Evolutionary conservation across 2,329 filamentous ascomycete genomes (phyloP), one percentile per base, ranked within the genome.

Genomic region (Drechslerella stenobrocha): DNA sequence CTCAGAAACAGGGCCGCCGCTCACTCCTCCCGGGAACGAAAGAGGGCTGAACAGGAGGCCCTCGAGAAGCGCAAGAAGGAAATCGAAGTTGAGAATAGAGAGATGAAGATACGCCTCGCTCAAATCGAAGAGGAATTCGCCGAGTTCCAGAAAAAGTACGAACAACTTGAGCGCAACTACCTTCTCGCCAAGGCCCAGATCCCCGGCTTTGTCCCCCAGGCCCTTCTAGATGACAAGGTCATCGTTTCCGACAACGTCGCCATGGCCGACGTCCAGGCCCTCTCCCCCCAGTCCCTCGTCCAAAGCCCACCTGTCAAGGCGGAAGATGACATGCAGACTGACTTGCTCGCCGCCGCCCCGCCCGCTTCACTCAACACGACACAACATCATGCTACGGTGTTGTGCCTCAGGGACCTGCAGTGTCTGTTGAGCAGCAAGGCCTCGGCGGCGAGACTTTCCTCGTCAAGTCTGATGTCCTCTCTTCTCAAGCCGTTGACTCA

Each of bases 321-420:
- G 34, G 60, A 70, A 59, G 70, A 67, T 48, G 35, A 50, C 46
- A 57, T 47, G 22, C 37, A 46, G 30, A 42, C 46, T 37, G 26
- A 35, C 18, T 51, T 50, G 18, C 52, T 47, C 34, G 23, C 52
- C n/a, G 47, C 53, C 42, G 48, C 40, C 32, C 15, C 56, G 45
- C 51, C 44, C 37, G 57, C 70, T 56, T 64, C 70, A 61, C 71
- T 72, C 71, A 70, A 59, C 83, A 80, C 84, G 93, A 93, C 91
- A 96, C 93, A 96, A 96, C 91, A 95, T 96, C 91, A 93, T 97
- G 93, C 93, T 83, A 93, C 84, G 91, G 87, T 96, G 92, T 96
- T 97, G 93, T 97, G 87, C 78, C 45, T 51, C 34, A 32, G 44
- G 79, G 93, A 96, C 93, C 93, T 95, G 93, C 93, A 88, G 93